Conservation (phyloP, 805 yeast species). For the Saturnispora ahearnii region DNA sequence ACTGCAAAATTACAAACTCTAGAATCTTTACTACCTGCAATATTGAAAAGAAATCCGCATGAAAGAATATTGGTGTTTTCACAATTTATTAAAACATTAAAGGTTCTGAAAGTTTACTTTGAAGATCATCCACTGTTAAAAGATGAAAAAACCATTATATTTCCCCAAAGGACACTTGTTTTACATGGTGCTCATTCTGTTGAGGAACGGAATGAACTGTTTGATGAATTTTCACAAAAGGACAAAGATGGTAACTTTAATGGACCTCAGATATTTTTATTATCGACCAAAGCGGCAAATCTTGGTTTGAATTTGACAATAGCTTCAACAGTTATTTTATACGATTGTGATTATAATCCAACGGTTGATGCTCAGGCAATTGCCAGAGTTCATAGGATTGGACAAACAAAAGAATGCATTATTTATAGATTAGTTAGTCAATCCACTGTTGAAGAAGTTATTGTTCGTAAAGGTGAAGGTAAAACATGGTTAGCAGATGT, state of each 20-base stretch:
- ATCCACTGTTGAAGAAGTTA: slow-evolving; percentile 75
- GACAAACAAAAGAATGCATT: slow-evolving; percentile 77
- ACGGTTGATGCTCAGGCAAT: slow-evolving; percentile 95
- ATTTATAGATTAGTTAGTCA: slow-evolving; percentile 69
- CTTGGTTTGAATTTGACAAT: slow-evolving; percentile 78
- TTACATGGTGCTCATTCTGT: slow-evolving; percentile 66
- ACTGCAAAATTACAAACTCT: slow-evolving; percentile 71
- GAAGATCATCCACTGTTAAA: slow-evolving; percentile 20
- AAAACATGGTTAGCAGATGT: slow-evolving; percentile 72
- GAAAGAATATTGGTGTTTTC: slow-evolving; percentile 68
- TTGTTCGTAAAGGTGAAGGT: slow-evolving; percentile 68
- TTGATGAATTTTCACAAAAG: slow-evolving; percentile 39
- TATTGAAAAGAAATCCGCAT: slow-evolving; percentile 27
- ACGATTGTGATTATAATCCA: slow-evolving; percentile 96
- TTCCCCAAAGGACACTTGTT: slow-evolving; percentile 10
- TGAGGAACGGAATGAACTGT: slow-evolving; percentile 54
- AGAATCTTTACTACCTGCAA: slow-evolving; percentile 47
- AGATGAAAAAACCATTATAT: slow-evolving; percentile 31
- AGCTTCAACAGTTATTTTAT: slow-evolving; percentile 84
- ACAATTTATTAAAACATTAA: slow-evolving; percentile 86
- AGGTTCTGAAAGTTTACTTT: slow-evolving; percentile 70
- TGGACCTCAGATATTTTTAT: slow-evolving; percentile 47
- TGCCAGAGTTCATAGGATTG: slow-evolving; percentile 91
- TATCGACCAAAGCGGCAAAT: slow-evolving; percentile 93
- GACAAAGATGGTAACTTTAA: slow-evolving; percentile 10